Evolutionary conservation across 257 asterid genomes (phyloP), one percentile per base, ranked within the genome.

Genomic region (Nicotiana noctiflora): DNA sequence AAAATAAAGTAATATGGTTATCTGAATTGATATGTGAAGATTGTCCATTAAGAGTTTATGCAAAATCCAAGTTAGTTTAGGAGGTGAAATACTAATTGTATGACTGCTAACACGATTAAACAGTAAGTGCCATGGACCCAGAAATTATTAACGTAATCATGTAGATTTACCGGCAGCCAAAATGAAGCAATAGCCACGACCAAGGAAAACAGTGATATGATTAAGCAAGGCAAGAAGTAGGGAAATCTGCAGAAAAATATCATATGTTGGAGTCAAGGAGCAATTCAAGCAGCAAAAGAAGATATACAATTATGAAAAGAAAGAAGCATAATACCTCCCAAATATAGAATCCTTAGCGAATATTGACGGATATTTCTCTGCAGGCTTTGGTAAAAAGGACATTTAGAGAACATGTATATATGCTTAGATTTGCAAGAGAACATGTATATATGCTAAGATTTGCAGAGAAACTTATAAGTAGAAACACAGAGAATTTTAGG

Each of bases 131-230:
- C 76, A 40, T 19, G 40, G 1, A 68, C 12, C 0, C 5, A 37
- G 27, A n/a, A 1, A 29, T 68, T 17, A 40, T 68, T 27, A 70
- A 19, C 19, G 21, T 0, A 70, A 70, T 44, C 57, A 44, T 70
- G 13, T 70, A 6, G 31, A 72, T 72, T 72, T 79, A 79, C 82
- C 82, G 76, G 82, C 59, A 79, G 52, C 82, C 82, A 79, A 46
- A 79, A 49, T 66, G 82, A 63, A 25, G 49, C 49, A 37, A 79
- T 68, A 8, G 64, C 44, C 74, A 68, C 76, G 13, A 79, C 63
- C 76, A 79, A 79, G 59, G 82, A 62, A 51, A 79, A 25, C 19
- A 63, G 29, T n/a, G 77, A 79, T 79, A 79, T 79, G 52, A 37
- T 25, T 46, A 79, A 37, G 74, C 76, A 79, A 8, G 64, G n/a